Evolutionary conservation across 148 eudicot genomes (phyloP), one percentile per base, ranked within the genome.

Genomic region (Persicaria tinctoria): DNA sequence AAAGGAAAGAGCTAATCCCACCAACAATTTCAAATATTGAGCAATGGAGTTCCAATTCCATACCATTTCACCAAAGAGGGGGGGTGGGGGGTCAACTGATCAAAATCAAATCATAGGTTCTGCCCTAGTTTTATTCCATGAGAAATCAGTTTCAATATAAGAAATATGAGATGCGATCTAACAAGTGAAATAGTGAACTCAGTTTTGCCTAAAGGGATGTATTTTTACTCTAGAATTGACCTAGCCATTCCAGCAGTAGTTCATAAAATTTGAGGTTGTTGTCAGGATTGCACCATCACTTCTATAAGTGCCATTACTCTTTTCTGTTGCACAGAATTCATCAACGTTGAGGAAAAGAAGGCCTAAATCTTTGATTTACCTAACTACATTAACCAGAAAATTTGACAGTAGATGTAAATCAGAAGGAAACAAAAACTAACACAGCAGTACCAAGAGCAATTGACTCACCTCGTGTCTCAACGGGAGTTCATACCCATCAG

Each of bases 401-500:
- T 3, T 32, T 3, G 41, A 32, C 6, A 6, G 18, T 16, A n/a
- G 6, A 13, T 55, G 16, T n/a, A n/a, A 5, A 16, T 54, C 16
- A 14, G 16, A 14, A n/a, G 18, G 20, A 54, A 54, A 54, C 59
- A n/a, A 54, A 14, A 3, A 55, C n/a, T 3, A 16, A 4, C 23
- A 3, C 2, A 7, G 44, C 3, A 4, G 14, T 66, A 41, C 16
- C 47, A 44, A 11, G 47, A 66, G 48, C 38, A 66, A 9, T 47
- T 17, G 53, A 73, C 78, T 76, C 47, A 83, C 86, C 81, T 72
- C 73, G 66, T 0, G 60, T 78, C 70, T 79, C 78, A 90, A 64
- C 51, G 54, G 14, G 87, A 72, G 73, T 85, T 85, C 84, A 91
- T 78, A 11, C 89, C 96, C 63, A 91, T 79, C 27, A 91, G 87